Percentiles rank a stretch among this genome's conserved stretches.
phyloP scores from a whole-genome alignment of 176 grass and related monocot species.

The Aegilops umbellulata region DNA sequence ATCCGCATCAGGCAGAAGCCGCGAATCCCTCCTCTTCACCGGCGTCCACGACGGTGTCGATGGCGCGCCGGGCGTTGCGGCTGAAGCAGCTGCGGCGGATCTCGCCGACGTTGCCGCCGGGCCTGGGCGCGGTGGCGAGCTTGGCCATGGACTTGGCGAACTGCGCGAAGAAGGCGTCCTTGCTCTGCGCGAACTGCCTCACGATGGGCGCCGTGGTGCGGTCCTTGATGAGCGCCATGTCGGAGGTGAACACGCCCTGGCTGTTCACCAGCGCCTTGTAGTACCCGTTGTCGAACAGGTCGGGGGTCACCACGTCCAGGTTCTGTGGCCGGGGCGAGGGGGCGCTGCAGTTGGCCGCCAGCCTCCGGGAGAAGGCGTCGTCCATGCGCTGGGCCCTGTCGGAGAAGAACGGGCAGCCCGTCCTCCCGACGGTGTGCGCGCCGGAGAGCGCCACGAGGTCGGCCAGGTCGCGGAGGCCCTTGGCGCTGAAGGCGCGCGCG shows the following conservation, averaged over 20 bases:
- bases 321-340: neutral
- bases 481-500: neutral
- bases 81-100: constrained; percentile 31
- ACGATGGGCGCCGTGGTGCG: neutral
- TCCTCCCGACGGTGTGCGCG: constrained; percentile 58
- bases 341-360: constrained; percentile 11
- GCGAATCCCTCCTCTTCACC: neutral
- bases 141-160: constrained; percentile 36
- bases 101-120: constrained; percentile 18
- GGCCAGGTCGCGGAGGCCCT: constrained; percentile 1
- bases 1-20: neutral
- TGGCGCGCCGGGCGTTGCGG: neutral
- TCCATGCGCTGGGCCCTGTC: constrained; percentile 9
- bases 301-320: constrained; percentile 18
- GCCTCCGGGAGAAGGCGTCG: constrained; percentile 33
- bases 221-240: constrained; percentile 35
- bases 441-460: constrained; percentile 66
- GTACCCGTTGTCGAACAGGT: constrained; percentile 45
- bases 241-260: constrained; percentile 40
- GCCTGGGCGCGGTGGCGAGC: constrained; percentile 1
- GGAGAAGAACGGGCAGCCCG: constrained; percentile 9
- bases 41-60: neutral
- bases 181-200: neutral
- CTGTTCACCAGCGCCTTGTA: constrained; percentile 1
- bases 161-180: constrained; percentile 39